These are phyloP conservation scores for Didymella pinodella DNA, from an alignment of 2,329 filamentous ascomycete genomes.

Conservation along the genomic window DNA sequence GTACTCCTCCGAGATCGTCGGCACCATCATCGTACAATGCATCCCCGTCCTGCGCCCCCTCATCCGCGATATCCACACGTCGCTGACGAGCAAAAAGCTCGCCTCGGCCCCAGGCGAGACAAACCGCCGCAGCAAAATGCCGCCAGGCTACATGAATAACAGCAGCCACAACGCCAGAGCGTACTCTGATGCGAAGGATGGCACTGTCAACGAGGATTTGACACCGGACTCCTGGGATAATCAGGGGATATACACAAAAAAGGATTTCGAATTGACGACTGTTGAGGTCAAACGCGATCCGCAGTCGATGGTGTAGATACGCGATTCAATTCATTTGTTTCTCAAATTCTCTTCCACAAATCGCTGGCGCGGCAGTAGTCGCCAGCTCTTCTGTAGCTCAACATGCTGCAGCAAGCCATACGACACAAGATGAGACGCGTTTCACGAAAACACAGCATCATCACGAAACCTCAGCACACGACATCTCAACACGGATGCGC, in stretches of 20 bases:
- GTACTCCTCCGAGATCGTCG: constrained; percentile 62
- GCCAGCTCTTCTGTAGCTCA: not conserved
- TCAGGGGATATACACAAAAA: constrained; percentile 37
- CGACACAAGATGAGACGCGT: not conserved
- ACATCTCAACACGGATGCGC: not conserved
- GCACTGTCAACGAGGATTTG: constrained; percentile 25
- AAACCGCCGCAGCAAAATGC: constrained; percentile 28
- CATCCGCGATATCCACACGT: constrained; percentile 53
- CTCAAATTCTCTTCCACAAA: not conserved
- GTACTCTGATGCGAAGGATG: constrained; percentile 31
- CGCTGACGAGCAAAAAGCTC: constrained; percentile 48
- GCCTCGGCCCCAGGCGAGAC: constrained; percentile 26
- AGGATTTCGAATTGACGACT: constrained; percentile 35
- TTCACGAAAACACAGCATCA: not conserved
- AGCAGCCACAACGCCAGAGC: constrained; percentile 30
- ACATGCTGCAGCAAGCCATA: not conserved
- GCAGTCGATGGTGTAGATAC: constrained; percentile 19
- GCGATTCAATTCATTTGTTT: constrained; percentile 13
- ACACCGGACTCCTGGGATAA: constrained; percentile 34
- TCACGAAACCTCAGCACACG: constrained; percentile 6
- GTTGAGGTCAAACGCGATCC: constrained; percentile 24
- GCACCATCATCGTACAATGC: constrained; percentile 64
- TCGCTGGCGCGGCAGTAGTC: not conserved
- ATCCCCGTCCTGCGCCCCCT: constrained; percentile 62
- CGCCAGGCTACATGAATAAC: constrained; percentile 11